These are phyloP conservation scores for Nicotiana tabacum DNA, from an alignment of 257 asterid species.

Conservation along the genomic window DNA sequence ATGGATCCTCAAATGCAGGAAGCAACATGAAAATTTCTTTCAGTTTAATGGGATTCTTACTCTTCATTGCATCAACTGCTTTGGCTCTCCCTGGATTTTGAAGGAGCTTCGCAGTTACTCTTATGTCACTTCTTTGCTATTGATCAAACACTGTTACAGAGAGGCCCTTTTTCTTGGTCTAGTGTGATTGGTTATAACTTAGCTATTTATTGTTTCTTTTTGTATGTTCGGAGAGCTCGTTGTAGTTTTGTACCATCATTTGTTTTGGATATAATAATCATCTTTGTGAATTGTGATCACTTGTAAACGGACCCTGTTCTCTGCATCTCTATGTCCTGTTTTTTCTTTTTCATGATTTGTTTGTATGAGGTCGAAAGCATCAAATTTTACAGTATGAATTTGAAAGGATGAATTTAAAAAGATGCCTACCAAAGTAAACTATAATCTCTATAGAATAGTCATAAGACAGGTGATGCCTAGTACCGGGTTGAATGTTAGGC, in stretches of 20 bases:
- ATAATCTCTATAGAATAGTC: too few relatives aligned
- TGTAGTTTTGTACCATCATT: not conserved
- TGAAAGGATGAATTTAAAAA: too few relatives aligned
- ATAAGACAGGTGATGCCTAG: too few relatives aligned
- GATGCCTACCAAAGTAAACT: too few relatives aligned
- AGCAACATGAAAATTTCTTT: constrained; percentile 20
- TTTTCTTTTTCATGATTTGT: not conserved
- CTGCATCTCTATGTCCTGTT: not conserved
- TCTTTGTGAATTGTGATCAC: not conserved
- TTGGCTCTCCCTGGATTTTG: constrained; percentile 8
- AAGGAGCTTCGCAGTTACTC: not conserved
- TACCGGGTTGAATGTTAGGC: too few relatives aligned
- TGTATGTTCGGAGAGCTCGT: not conserved
- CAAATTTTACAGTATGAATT: too few relatives aligned
- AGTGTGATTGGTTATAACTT: not conserved
- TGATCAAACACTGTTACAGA: not conserved
- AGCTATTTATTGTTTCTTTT: not conserved
- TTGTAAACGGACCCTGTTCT: not conserved
- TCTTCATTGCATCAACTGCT: constrained; percentile 24
- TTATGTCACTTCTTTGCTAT: not conserved
- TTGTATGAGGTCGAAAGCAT: too few relatives aligned
- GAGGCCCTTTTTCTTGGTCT: not conserved
- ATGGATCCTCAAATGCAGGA: constrained; percentile 22
- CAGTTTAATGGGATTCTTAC: constrained; percentile 18
- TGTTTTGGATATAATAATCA: not conserved